Evolutionary conservation across 768 basidiomycete genomes (phyloP).

Genomic region (Lactarius trivialis): DNA sequence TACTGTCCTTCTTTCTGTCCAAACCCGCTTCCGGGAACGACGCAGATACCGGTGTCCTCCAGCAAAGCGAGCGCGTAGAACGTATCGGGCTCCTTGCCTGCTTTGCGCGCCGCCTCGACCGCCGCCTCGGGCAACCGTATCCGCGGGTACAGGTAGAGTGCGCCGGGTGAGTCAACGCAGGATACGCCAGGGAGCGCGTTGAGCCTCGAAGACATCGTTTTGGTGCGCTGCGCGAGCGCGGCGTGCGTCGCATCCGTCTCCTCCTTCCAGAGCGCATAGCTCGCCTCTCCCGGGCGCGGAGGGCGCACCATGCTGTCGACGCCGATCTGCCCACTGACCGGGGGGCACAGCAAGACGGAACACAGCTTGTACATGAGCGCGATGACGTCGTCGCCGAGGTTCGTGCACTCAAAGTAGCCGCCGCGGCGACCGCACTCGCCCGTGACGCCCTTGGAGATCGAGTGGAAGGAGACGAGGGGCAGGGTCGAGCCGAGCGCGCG

Average conservation of each 20-base stretch:
- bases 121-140: constrained; percentile 71
- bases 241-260: constrained; percentile 80
- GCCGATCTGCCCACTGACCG: constrained; percentile 85
- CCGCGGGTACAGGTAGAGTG: constrained; percentile 88
- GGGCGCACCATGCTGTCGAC: constrained; percentile 94
- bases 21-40: constrained; percentile 91
- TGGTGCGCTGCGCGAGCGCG: constrained; percentile 63
- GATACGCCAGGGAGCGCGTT: constrained; percentile 80
- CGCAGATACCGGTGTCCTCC: constrained; percentile 88
- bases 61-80: constrained; percentile 83
- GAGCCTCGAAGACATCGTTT: constrained; percentile 70
- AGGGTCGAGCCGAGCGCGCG: constrained; percentile 58
- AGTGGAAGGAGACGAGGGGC: constrained; percentile 92
- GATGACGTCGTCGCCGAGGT: constrained; percentile 68
- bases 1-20: constrained; percentile 87
- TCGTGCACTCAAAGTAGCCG: constrained; percentile 91
- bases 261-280: constrained; percentile 71
- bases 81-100: constrained; percentile 78
- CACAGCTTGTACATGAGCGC: constrained; percentile 97
- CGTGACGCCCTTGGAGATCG: constrained; percentile 91
- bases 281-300: constrained; percentile 66
- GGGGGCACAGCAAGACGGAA: constrained; percentile 82
- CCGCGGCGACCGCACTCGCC: constrained; percentile 98
- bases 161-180: constrained; percentile 86
- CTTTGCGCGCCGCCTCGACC: constrained; percentile 59